A percentile compares a stretch with the other conserved stretches of the same genome.
Evolutionary conservation across 176 grass and related monocot genomes (phyloP).

Genomic region (Avena insularis): DNA sequence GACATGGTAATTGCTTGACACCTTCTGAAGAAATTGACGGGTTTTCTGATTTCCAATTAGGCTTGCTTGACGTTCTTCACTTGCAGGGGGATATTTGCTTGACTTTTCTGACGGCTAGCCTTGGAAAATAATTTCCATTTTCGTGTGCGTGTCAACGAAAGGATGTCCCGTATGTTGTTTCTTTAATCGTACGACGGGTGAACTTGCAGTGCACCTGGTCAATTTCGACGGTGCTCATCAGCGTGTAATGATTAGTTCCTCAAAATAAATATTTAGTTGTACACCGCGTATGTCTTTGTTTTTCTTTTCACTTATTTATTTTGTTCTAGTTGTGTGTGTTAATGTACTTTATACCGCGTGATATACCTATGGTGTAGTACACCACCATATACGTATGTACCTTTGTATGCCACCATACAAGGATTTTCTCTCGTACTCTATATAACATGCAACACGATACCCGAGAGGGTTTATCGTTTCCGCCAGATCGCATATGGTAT

Average conservation of each 20-base stretch:
- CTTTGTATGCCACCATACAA: no score
- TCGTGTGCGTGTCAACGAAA: not conserved
- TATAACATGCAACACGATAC: no score
- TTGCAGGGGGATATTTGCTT: not conserved
- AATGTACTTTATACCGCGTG: no score
- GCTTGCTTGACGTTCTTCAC: not conserved
- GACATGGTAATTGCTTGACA: not conserved
- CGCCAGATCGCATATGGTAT: no score
- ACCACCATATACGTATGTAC: no score
- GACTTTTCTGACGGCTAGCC: not conserved
- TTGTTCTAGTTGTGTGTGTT: no score
- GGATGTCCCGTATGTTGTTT: not conserved
- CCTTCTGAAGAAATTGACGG: not conserved
- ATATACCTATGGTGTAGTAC: no score
- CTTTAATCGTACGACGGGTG: conserved; percentile 8
- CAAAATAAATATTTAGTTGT: no score
- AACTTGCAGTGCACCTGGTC: conserved; percentile 27
- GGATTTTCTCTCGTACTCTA: no score
- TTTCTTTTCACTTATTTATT: no score
- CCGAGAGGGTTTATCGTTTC: no score
- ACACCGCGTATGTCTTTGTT: no score
- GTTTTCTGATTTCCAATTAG: not conserved
- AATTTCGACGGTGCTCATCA: not conserved
- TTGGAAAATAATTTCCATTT: not conserved
- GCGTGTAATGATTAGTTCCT: not conserved